Base-by-base conservation (phyloP, 2,329 filamentous ascomycete species). In the Neocucurbitaria cava region DNA sequence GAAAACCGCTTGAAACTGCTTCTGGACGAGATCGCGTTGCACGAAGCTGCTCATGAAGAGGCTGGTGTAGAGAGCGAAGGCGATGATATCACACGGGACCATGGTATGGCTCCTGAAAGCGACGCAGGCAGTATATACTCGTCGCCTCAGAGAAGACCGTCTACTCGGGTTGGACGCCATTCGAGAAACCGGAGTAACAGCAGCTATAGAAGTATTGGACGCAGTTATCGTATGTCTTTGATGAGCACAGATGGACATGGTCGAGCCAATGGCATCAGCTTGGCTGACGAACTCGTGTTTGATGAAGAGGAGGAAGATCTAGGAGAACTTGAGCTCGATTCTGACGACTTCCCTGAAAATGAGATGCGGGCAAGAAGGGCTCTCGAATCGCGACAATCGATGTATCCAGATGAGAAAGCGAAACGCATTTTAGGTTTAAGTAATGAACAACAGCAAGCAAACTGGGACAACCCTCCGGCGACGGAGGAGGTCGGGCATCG, bases 251-350 rank as follows among this genome's bases (percentile, higher is more conserved):
- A 82, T 53, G 83, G 82, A 3, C 74, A 79, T 9, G 77, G 79
- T 18, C 89, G 88, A 69, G 69, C 79, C 3, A 87, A 86, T 64
- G 90, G 89, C 1, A 77, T 92, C 54, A 96, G 89, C 58, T 82
- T 99, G 36, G 95, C 95, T 0, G 93, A 98, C 65, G 95, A 99
- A 77, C 83, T 99, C 49, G 88, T 91, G 58, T 90, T 96, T 58
- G 91, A 93, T 52, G 89, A 90, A 56, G 90, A 94, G 51, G 91
- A 93, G 28, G 79, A 81, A 58, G 73, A 79, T 21, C 64, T 80
- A 47, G 79, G 79, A 39, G 78, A 79, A 4, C 59, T 77, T 41
- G 78, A 90, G 58, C 89, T 89, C 31, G 88, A 93, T 59, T 84
- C 88, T 40, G 89, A 91, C 45, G 87, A 88, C 47, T 77, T 71